Evolutionary conservation across 176 grass and related monocot genomes (phyloP), one percentile per base, ranked within the genome.

Genomic region (Poa pratensis): DNA sequence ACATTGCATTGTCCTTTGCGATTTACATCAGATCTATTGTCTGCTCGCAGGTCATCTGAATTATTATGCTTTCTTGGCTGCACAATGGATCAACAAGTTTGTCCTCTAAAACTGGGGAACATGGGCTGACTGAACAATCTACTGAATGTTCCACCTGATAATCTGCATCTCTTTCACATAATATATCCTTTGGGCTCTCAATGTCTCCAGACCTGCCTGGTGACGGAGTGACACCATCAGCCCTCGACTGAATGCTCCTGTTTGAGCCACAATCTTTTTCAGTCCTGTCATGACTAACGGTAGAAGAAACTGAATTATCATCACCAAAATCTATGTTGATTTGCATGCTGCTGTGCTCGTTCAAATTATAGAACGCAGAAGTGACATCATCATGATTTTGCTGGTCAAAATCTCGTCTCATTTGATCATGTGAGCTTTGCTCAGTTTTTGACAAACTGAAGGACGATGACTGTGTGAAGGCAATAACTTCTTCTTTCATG

Each of bases 141-240:
- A 60, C 40, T 28, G 85, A 79, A 81, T 70, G 45, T 82, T 88
- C 85, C 24, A 27, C 80, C 46, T 45, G 53, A 69, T 53, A 72
- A 23, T 77, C 76, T 66, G 53, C 16, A 67, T 87, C 82, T 91
- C 73, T 89, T 75, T 92, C 82, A 23, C 85, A 86, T 67, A 83
- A 72, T 88, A 86, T 86, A 86, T 87, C 84, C 68, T 90, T 91
- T 69, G 88, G 85, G 82, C 82, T 95, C 60, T 80, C 88, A 74
- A 81, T 73, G 37, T 84, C 63, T 58, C 78, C 58, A 82, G 88
- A 84, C 62, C 64, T 90, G 24, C 58, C 77, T 61, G 90, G 78
- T 69, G 86, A 86, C 32, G 37, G 77, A 24, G 75, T 84, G 35
- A 78, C 9, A 23, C 42, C 76, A 81, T 86, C 80, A 22, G 19